phyloP scores from a whole-genome alignment of 208 protist species.

The Trypanosomatidae sp. region DNA sequence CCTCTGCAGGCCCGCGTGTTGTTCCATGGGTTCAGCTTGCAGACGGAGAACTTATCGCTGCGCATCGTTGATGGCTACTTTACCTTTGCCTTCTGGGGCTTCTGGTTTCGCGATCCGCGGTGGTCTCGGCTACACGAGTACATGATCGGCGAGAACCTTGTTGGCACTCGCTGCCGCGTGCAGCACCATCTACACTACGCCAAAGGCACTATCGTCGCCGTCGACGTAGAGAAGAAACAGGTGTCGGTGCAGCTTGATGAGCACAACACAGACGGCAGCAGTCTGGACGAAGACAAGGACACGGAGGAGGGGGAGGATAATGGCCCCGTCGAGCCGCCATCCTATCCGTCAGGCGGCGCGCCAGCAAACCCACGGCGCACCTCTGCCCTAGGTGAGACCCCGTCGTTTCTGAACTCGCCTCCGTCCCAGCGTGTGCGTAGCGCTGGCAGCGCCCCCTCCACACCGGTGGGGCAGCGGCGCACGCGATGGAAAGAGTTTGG shows the following conservation, averaged over 20 bases:
- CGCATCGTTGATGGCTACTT: slow-evolving; percentile 84
- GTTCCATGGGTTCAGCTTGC: slow-evolving; percentile 72
- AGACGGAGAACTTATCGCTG: slow-evolving; percentile 82
- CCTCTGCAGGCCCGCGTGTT: slow-evolving; percentile 71
- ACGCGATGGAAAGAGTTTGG: slow-evolving; percentile 20
- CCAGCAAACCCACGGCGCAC: not conserved
- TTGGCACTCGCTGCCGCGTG: slow-evolving; percentile 71
- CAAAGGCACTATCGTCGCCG: slow-evolving; percentile 71
- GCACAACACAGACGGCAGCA: slow-evolving; percentile 13
- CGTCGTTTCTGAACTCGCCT: not conserved
- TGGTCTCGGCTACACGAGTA: slow-evolving; percentile 77
- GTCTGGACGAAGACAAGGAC: slow-evolving; percentile 17
- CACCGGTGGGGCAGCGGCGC: slow-evolving; percentile 3
- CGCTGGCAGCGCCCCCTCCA: not conserved
- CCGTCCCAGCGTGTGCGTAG: not conserved
- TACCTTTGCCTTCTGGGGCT: slow-evolving; percentile 75
- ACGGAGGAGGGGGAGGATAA: slow-evolving; percentile 10
- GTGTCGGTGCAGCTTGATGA: slow-evolving; percentile 69
- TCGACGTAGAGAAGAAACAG: slow-evolving; percentile 51
- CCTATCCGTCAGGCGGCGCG: not conserved
- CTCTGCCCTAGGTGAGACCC: not conserved
- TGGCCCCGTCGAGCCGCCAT: not conserved
- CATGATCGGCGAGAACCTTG: slow-evolving; percentile 67
- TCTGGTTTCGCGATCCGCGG: slow-evolving; percentile 45
- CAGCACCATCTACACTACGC: slow-evolving; percentile 44